Evolutionary conservation across 129 eudicot species (phyloP).

Genomic region (Helianthus annuus): DNA sequence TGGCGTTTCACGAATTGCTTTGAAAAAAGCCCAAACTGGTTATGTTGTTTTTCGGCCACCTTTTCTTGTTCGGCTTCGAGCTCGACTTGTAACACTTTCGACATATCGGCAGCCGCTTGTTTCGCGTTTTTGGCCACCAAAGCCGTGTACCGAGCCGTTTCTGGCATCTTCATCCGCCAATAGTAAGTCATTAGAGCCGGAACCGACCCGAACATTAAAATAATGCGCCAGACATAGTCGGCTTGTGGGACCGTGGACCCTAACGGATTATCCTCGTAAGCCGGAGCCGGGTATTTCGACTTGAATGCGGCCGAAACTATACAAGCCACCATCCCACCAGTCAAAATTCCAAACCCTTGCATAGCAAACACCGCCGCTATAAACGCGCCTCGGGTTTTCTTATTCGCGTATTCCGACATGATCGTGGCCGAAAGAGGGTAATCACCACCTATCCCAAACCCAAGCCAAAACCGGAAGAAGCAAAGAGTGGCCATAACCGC

Average conservation of each 20-base stretch:
- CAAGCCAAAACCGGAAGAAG: slow-evolving; percentile 78
- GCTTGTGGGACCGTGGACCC: slow-evolving; percentile 45
- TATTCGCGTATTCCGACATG: slow-evolving; percentile 81
- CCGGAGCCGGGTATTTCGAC: slow-evolving; percentile 46
- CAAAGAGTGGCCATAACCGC: slow-evolving; percentile 67
- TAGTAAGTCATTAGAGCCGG: slow-evolving; percentile 71
- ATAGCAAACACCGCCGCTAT: slow-evolving; percentile 80
- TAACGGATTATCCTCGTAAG: slow-evolving; percentile 25
- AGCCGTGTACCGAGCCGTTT: slow-evolving; percentile 80
- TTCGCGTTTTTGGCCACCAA: slow-evolving; percentile 67
- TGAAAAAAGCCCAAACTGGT: slow-evolving; percentile 56
- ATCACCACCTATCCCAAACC: slow-evolving; percentile 81
- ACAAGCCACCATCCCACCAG: slow-evolving; percentile 69
- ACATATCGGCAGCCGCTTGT: slow-evolving; percentile 77
- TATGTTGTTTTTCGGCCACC: slow-evolving; percentile 4
- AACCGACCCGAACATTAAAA: slow-evolving; percentile 72
- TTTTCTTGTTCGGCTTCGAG: slow-evolving; percentile 54
- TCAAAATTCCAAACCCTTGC: slow-evolving; percentile 78
- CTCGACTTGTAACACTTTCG: slow-evolving; percentile 65
- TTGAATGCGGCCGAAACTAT: slow-evolving; percentile 50
- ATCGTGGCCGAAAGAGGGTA: slow-evolving; percentile 82
- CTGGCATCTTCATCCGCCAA: slow-evolving; percentile 92
- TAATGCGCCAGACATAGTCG: slow-evolving; percentile 66
- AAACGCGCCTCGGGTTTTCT: slow-evolving; percentile 74
- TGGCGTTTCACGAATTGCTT: slow-evolving; percentile 52